phyloP scores from a whole-genome alignment of 495 filamentous ascomycete species.

The Evernia prunastri region DNA sequence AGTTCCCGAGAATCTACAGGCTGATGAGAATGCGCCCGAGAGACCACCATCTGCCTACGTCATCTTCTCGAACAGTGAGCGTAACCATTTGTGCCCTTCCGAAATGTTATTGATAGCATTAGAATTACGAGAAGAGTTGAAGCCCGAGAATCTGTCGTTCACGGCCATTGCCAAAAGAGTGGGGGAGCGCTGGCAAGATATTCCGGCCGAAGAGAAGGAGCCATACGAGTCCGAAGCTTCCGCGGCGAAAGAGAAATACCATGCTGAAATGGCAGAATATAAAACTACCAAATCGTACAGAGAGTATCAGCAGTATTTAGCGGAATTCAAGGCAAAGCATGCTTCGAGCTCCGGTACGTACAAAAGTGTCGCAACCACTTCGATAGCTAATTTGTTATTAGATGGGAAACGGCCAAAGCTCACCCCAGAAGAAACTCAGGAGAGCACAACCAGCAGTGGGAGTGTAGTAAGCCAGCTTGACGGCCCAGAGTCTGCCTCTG shows the following conservation, averaged over 20 bases:
- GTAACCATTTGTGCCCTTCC: background rate
- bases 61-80: conserved; percentile 74
- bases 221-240: conserved; percentile 62
- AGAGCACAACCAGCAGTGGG: conserved; percentile 24
- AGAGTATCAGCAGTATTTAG: conserved; percentile 59
- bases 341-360: conserved; percentile 10
- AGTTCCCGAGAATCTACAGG: conserved; percentile 33
- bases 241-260: conserved; percentile 63
- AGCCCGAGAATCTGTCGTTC: conserved; percentile 65
- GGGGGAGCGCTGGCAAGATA: conserved; percentile 70
- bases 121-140: conserved; percentile 70
- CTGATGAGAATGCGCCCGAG: conserved; percentile 72
- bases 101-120: background rate
- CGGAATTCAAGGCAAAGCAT: conserved; percentile 67
- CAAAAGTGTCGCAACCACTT: background rate
- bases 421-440: conserved; percentile 25
- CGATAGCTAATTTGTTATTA: conserved; percentile 5
- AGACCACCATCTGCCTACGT: conserved; percentile 75
- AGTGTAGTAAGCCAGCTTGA: conserved; percentile 16
- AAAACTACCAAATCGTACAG: conserved; percentile 60
- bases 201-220: conserved; percentile 58
- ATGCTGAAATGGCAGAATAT: conserved; percentile 58
- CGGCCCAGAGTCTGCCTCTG: conserved; percentile 1
- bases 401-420: conserved; percentile 36
- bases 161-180: conserved; percentile 78